These are phyloP conservation scores for Cucumis melo DNA, from an alignment of 306 rosid species.

Conservation along the genomic window DNA sequence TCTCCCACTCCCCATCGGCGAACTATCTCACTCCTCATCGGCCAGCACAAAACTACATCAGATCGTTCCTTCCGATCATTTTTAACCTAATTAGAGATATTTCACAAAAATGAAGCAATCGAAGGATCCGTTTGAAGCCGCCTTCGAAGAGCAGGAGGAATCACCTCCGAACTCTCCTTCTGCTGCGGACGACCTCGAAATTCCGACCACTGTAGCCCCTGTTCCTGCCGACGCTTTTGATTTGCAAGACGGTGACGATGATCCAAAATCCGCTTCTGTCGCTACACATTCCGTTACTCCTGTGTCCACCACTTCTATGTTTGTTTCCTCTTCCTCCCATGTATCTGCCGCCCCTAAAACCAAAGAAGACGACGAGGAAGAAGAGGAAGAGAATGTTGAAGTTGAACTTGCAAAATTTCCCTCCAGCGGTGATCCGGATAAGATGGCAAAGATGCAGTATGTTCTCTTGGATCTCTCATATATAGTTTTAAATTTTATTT, in stretches of 20 bases:
- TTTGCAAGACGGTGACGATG: constrained; percentile 13
- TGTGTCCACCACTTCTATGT: not conserved
- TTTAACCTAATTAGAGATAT: no score
- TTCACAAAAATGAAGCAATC: constrained; percentile 27
- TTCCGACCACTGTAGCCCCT: constrained; percentile 9
- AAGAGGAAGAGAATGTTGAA: constrained; percentile 83
- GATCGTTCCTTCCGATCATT: no score
- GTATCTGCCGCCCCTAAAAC: constrained; percentile 15
- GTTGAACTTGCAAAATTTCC: constrained; percentile 80
- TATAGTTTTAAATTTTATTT: not conserved
- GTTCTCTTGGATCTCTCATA: not conserved
- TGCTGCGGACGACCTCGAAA: constrained; percentile 4
- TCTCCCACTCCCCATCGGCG: no score
- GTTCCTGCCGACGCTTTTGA: constrained; percentile 12
- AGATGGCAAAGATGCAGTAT: constrained; percentile 90
- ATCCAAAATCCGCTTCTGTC: not conserved
- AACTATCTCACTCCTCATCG: no score
- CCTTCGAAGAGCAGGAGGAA: constrained; percentile 67
- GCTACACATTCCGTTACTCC: not conserved
- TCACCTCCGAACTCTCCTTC: constrained; percentile 56
- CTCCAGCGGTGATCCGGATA: constrained; percentile 56
- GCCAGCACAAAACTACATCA: no score
- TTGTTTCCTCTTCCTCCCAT: not conserved
- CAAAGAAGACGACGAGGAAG: constrained; percentile 69
- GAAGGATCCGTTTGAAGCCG: constrained; percentile 97